These are phyloP conservation scores for Oidiodendron maius DNA, from an alignment of 495 filamentous ascomycete species.

Conservation along the genomic window DNA sequence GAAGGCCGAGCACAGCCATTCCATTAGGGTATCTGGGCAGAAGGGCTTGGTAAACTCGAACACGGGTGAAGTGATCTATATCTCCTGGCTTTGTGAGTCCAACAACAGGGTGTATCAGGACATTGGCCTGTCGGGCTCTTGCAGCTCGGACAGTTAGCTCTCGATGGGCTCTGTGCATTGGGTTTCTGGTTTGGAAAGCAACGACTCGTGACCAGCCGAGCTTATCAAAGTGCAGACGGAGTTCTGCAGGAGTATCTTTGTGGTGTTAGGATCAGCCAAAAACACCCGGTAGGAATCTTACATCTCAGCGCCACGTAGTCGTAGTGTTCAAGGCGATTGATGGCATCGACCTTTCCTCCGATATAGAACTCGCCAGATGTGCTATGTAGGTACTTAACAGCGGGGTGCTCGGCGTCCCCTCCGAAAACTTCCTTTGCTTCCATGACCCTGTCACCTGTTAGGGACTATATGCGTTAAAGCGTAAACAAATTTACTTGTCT, in stretches of 20 bases:
- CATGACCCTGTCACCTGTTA: conserved; percentile 53
- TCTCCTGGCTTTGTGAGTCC: conserved; percentile 98
- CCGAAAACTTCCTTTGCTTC: conserved; percentile 95
- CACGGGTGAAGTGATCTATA: conserved; percentile 99
- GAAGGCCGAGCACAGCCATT: conserved; percentile 95
- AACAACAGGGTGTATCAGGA: conserved; percentile 98
- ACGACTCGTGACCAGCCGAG: conserved; percentile 95
- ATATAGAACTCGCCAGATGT: conserved; percentile 83
- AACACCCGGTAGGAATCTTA: conserved; percentile 32
- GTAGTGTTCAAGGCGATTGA: conserved; percentile 94
- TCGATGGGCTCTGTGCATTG: conserved; percentile 97
- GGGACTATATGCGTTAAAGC: conserved; percentile 15
- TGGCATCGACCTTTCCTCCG: conserved; percentile 90
- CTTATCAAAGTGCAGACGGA: conserved; percentile 96
- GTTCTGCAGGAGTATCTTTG: conserved; percentile 85
- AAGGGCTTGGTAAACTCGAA: conserved; percentile 95
- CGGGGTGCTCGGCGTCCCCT: conserved; percentile 83
- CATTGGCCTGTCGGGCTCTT: conserved; percentile 90
- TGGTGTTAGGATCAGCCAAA: not conserved
- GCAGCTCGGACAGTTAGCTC: conserved; percentile 96
- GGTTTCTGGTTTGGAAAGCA: conserved; percentile 98
- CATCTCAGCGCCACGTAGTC: conserved; percentile 96
- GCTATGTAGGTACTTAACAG: conserved; percentile 79
- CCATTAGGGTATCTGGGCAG: conserved; percentile 97
- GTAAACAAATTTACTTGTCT: conserved; percentile 67